Percentiles rank a stretch among this genome's conserved stretches.
Evolutionary conservation across 2,329 filamentous ascomycete genomes (phyloP).

Genomic region (Chrysosporium queenslandicum): DNA sequence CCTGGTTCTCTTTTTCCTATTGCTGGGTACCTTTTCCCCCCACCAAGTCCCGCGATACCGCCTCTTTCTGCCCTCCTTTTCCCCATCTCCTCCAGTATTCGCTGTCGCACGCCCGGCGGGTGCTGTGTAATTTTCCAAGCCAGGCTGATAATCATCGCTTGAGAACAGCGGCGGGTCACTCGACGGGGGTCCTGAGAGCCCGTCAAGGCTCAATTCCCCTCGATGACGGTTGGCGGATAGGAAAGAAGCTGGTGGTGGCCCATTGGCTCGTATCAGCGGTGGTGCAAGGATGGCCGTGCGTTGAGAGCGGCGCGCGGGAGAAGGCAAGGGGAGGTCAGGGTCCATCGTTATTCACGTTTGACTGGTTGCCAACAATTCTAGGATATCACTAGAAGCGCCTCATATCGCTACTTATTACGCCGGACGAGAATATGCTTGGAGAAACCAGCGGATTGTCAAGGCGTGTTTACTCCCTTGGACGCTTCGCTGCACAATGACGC

Average conservation of each 20-base stretch:
- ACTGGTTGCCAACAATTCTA: too few species aligned
- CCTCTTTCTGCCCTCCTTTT: slow-evolving; percentile 25
- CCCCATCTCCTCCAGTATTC: neutral
- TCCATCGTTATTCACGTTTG: slow-evolving; percentile 25
- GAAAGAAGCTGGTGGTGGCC: slow-evolving; percentile 20
- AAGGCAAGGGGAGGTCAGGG: slow-evolving; percentile 29
- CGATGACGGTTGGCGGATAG: slow-evolving; percentile 28
- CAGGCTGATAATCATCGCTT: slow-evolving; percentile 39
- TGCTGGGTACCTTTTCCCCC: slow-evolving; percentile 32
- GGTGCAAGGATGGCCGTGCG: slow-evolving; percentile 19
- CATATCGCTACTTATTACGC: too few species aligned
- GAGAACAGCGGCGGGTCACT: slow-evolving; percentile 41
- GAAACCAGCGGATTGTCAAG: too few species aligned
- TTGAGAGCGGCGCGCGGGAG: slow-evolving; percentile 21
- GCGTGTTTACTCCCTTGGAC: neutral
- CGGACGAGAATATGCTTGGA: too few species aligned
- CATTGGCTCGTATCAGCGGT: slow-evolving; percentile 23
- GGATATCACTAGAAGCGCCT: too few species aligned
- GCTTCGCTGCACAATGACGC: slow-evolving; percentile 11
- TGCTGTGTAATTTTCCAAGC: slow-evolving; percentile 36
- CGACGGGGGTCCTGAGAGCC: slow-evolving; percentile 22
- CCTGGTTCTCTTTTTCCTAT: slow-evolving; percentile 33
- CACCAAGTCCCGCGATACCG: slow-evolving; percentile 39
- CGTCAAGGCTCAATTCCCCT: slow-evolving; percentile 19
- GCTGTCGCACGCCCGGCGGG: slow-evolving; percentile 9